A percentile compares a stretch with the other conserved stretches of the same genome.
These are phyloP conservation scores for Hypomyces perniciosus DNA, from an alignment of 2,329 filamentous ascomycete species.

Conservation along the genomic window DNA sequence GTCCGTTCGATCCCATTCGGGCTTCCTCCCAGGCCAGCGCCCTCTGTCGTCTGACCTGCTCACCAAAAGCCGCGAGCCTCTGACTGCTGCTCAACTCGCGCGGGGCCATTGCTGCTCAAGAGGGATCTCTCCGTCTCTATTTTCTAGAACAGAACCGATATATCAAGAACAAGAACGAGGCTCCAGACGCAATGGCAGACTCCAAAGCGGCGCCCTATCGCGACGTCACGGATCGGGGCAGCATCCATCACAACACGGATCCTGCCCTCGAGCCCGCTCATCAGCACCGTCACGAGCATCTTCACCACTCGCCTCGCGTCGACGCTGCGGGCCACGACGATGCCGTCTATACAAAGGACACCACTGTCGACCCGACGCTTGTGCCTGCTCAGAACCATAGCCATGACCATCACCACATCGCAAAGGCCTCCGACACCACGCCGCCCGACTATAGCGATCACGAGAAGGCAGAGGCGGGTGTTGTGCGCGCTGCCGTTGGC, in stretches of 20 bases:
- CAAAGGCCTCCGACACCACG: conserved; percentile 19
- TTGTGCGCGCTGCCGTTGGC: conserved; percentile 25
- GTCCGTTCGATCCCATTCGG: conserved; percentile 6
- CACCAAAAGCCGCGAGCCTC: neutral
- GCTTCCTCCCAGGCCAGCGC: conserved; percentile 12
- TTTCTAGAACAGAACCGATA: neutral
- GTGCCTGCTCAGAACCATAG: conserved; percentile 27
- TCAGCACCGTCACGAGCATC: conserved; percentile 40
- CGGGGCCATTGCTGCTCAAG: no score
- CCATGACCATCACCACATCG: conserved; percentile 31
- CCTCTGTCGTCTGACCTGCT: conserved; percentile 9
- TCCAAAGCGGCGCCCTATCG: conserved; percentile 3
- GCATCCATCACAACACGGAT: conserved; percentile 24
- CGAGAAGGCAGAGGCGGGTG: conserved; percentile 31
- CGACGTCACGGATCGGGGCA: conserved; percentile 1
- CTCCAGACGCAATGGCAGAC: conserved; percentile 4
- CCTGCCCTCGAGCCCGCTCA: conserved; percentile 31
- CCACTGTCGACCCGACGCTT: conserved; percentile 28
- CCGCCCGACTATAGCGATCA: conserved; percentile 35
- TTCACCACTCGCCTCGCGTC: conserved; percentile 34
- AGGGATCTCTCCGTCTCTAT: neutral
- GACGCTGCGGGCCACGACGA: conserved; percentile 32
- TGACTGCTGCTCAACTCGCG: neutral
- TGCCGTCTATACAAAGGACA: conserved; percentile 42
- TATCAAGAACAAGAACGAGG: neutral